Base-by-base conservation (phyloP, 345 rosid species). In the Psidium guajava region DNA sequence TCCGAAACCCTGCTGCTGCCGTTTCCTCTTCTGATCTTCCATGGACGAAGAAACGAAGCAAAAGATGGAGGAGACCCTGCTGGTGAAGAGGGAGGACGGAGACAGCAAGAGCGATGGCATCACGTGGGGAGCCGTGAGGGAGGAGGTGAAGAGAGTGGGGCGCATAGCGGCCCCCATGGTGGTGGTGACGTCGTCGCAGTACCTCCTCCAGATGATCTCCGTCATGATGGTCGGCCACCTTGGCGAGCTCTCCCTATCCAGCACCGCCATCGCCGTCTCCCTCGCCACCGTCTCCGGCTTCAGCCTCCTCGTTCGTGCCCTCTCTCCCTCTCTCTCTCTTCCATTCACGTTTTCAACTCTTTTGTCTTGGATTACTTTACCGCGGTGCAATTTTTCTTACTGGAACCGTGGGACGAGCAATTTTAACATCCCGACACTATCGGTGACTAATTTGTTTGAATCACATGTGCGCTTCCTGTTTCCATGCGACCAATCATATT, bases 191-290 rank as follows among this genome's bases (percentile, higher is more conserved):
- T 86, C 91, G 3, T 94, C 96, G 0, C 93, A 86, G 88, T 93
- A 90, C 86, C 85, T 90, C 36, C 77, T 93, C 84, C 96, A 94
- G 84, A 87, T 96, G 5, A 84, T 94, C 20, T 91, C 97, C 4
- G 83, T 91, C 22, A 93, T 93, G 93, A 94, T 96, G 98, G 95
- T 90, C 18, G 99, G 99, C 85, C 99, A 95, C 83, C 94, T 95
- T 61, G 95, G 97, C 13, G 89, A 94, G 88, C 96, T 95, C 32
- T 85, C 50, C 49, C 95, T 96, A 69, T 92, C 99, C 5, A 93
- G 96, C 92, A 89, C 97, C 7, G 94, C 99, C 90, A 91, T 96
- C 13, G 95, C 95, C n/a, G 52, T 89, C 82, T 95, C 98, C 64
- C 91, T 96, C 88, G 88, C 91, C 54, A 86, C 85, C 50, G 98